A percentile compares a stretch with the other conserved stretches of the same genome.
These are phyloP conservation scores for Fusarium sp. DNA, from an alignment of 2,329 filamentous ascomycete genomes.

Conservation along the genomic window DNA sequence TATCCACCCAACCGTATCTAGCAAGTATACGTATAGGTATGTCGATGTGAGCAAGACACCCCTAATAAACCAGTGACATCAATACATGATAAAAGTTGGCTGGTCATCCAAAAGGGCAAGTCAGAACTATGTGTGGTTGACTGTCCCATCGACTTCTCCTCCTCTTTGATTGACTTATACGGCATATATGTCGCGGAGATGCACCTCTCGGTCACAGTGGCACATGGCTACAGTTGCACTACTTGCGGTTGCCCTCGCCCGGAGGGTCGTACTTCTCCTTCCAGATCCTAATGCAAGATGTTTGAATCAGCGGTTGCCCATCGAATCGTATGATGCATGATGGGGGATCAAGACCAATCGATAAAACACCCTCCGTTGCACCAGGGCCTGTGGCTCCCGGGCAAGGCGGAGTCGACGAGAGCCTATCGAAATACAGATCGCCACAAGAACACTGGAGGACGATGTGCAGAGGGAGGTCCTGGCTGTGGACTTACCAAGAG, in stretches of 20 bases:
- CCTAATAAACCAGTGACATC: slow-evolving; percentile 5
- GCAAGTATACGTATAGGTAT: not conserved
- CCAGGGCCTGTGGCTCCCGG: slow-evolving; percentile 10
- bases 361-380: slow-evolving; percentile 12
- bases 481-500: slow-evolving; percentile 77
- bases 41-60: not conserved
- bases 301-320: slow-evolving; percentile 26
- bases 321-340: slow-evolving; percentile 11
- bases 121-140: slow-evolving; percentile 1
- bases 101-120: not conserved
- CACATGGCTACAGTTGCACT: slow-evolving; percentile 29
- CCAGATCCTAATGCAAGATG: slow-evolving; percentile 77
- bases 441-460: slow-evolving; percentile 14
- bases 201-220: slow-evolving; percentile 12
- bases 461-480: slow-evolving; percentile 12
- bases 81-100: slow-evolving; percentile 20
- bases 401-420: slow-evolving; percentile 9
- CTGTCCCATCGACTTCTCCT: not conserved
- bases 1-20: not conserved
- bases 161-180: slow-evolving; percentile 9
- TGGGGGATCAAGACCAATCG: slow-evolving; percentile 5
- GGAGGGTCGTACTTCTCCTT: slow-evolving; percentile 87
- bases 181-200: slow-evolving; percentile 9
- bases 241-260: slow-evolving; percentile 52
- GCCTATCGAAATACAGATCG: slow-evolving; percentile 29